phyloP scores from a whole-genome alignment of 2,329 filamentous ascomycete genomes.

The Trichoderma sp. region DNA sequence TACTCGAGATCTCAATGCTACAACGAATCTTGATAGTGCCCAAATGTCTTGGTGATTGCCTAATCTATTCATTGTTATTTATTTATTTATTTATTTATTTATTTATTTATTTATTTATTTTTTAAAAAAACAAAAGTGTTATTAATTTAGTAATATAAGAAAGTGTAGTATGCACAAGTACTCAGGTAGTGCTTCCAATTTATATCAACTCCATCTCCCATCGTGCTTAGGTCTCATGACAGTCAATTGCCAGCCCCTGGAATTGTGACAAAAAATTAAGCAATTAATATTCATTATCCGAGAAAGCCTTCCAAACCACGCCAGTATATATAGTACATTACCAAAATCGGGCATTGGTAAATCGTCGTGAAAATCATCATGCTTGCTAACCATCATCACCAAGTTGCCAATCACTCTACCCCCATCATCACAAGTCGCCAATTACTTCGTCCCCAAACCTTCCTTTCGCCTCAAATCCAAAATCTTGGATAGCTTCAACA shows the following conservation, averaged over 20 bases:
- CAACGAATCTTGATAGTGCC: too few species aligned
- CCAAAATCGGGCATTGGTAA: neutral
- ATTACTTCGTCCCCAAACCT: neutral
- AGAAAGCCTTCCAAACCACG: neutral
- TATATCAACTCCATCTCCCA: neutral
- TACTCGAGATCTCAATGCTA: too few species aligned
- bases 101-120: too few species aligned
- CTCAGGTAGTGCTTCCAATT: neutral
- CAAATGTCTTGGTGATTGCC: neutral
- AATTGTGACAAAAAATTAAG: neutral
- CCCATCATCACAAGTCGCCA: too few species aligned
- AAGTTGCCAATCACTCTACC: neutral
- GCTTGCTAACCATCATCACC: neutral
- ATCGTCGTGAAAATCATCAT: neutral
- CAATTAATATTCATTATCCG: too few species aligned
- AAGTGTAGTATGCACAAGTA: too few species aligned
- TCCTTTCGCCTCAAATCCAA: constrained; percentile 49
- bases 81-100: too few species aligned
- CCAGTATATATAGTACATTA: neutral
- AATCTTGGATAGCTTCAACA: constrained; percentile 64
- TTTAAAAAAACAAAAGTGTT: too few species aligned
- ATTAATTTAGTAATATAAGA: too few species aligned
- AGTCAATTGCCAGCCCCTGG: neutral
- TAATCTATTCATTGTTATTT: neutral
- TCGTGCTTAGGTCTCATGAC: neutral